Evolutionary conservation across 2,329 filamentous ascomycete species (phyloP).

Genomic region (Talaromyces sp.): DNA sequence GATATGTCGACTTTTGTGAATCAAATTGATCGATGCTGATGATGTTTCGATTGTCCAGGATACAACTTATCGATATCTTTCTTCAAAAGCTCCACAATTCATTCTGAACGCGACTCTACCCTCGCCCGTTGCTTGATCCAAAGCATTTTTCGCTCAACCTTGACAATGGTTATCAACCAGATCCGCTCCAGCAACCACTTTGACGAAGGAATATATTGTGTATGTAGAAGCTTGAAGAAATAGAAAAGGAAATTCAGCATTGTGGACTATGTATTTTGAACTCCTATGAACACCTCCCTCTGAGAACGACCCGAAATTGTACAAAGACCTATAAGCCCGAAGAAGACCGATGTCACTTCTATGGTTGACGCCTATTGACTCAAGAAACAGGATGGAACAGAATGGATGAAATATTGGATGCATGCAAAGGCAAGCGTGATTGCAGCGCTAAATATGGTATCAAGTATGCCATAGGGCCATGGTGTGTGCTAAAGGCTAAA

Average conservation of each 20-base stretch:
- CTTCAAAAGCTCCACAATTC: neutral
- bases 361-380: neutral
- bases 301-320: neutral
- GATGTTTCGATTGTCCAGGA: no score
- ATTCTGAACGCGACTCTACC: neutral
- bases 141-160: neutral
- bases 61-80: neutral
- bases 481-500: conserved; percentile 5
- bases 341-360: neutral
- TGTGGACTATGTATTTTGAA: neutral
- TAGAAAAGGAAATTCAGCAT: neutral
- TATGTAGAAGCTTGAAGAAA: neutral
- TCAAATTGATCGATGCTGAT: neutral
- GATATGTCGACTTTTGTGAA: neutral
- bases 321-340: neutral
- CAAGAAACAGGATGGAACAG: neutral
- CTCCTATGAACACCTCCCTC: neutral
- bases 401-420: neutral
- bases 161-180: neutral
- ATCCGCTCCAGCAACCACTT: neutral
- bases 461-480: neutral
- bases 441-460: neutral
- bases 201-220: neutral
- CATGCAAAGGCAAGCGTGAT: neutral
- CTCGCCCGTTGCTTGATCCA: neutral